Evolutionary conservation across 2,329 filamentous ascomycete species (phyloP).

Genomic region (Cercospora canescens): DNA sequence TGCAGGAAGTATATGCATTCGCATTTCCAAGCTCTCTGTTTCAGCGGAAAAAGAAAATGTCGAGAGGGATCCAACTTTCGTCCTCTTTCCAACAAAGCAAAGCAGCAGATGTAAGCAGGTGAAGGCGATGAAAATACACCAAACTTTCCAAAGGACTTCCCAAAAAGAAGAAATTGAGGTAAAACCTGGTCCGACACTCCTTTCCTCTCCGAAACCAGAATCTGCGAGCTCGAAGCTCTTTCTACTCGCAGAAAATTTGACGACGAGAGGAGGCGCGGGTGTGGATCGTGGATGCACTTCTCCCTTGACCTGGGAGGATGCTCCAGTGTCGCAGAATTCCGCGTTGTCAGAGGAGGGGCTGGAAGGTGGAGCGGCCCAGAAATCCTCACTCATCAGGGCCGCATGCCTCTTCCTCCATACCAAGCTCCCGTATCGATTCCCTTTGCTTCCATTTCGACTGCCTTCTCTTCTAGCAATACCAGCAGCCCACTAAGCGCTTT

Average conservation of each 20-base stretch:
- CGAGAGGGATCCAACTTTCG: not conserved
- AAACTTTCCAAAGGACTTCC: not conserved
- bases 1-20: not conserved
- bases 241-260: constrained; percentile 9
- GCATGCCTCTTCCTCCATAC: not conserved
- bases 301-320: not conserved
- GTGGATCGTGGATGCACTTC: not conserved
- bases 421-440: constrained; percentile 4
- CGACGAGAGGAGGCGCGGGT: not conserved
- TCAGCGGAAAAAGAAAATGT: not conserved
- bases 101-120: not conserved
- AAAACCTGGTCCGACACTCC: not conserved
- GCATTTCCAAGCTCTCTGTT: not conserved
- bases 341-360: not conserved
- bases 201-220: not conserved
- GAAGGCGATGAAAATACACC: not conserved
- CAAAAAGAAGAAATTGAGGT: not conserved
- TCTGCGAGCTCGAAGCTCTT: constrained; percentile 12
- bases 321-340: not conserved
- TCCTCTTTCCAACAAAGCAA: not conserved
- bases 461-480: not conserved
- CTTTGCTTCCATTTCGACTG: not conserved
- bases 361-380: not conserved
- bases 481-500: constrained; percentile 6
- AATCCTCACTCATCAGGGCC: not conserved